These are phyloP conservation scores for Eutrema salsugineum DNA, from an alignment of 441 rosid species.

Conservation along the genomic window DNA sequence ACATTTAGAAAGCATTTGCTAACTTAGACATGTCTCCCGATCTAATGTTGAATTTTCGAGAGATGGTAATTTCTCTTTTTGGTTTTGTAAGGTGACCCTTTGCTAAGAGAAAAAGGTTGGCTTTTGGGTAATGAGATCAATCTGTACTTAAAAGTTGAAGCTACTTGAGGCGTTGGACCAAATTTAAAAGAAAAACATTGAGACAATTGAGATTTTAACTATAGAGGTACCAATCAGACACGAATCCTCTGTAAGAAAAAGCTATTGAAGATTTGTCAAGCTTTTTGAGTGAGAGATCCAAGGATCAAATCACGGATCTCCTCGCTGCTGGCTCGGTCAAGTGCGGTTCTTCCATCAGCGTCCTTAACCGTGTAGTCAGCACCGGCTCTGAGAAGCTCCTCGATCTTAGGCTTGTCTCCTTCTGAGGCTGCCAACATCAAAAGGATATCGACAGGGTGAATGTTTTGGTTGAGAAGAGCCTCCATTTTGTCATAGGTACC, in stretches of 20 bases:
- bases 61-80: background rate
- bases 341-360: slow-evolving; percentile 73
- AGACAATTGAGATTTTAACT: background rate
- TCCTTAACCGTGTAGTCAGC: slow-evolving; percentile 64
- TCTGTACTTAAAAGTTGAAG: slow-evolving; percentile 5
- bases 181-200: slow-evolving; percentile 2
- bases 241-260: background rate
- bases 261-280: slow-evolving; percentile 32
- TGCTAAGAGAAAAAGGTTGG: background rate
- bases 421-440: slow-evolving; percentile 76
- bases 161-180: slow-evolving; percentile 5
- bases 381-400: slow-evolving; percentile 81
- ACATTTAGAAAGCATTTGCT: slow-evolving; percentile 13
- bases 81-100: background rate
- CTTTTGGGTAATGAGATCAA: slow-evolving; percentile 2
- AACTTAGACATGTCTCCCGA: background rate
- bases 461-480: slow-evolving; percentile 67
- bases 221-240: background rate
- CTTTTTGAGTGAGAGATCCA: slow-evolving; percentile 52
- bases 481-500: slow-evolving; percentile 91
- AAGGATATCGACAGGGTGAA: slow-evolving; percentile 89
- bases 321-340: slow-evolving; percentile 54
- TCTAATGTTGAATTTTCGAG: background rate
- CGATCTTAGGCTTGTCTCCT: slow-evolving; percentile 80
- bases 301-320: slow-evolving; percentile 68